Evolutionary conservation across 2,329 filamentous ascomycete genomes (phyloP).

Genomic region (Knufia petricola): DNA sequence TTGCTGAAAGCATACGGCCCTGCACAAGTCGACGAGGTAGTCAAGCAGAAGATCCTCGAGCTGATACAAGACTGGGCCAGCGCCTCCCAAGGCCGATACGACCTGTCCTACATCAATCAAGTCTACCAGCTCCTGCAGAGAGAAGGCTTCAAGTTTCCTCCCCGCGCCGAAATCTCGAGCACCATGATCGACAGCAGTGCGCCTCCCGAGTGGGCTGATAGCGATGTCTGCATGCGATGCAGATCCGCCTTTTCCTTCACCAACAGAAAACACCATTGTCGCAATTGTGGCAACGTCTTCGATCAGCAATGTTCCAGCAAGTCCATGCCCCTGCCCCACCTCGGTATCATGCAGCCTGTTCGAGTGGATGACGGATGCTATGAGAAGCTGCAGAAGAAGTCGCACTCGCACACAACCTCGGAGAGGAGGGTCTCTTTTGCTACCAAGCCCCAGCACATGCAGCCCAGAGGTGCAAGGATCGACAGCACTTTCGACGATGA

Average conservation of each 20-base stretch:
- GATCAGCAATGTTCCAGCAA: slow-evolving; percentile 92
- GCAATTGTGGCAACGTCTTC: slow-evolving; percentile 96
- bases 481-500: slow-evolving; percentile 93
- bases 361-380: slow-evolving; percentile 96
- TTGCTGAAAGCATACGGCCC: slow-evolving; percentile 70
- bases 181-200: slow-evolving; percentile 97
- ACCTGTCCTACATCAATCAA: slow-evolving; percentile 77
- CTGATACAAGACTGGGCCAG: slow-evolving; percentile 88
- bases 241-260: slow-evolving; percentile 93
- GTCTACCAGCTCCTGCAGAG: slow-evolving; percentile 72
- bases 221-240: slow-evolving; percentile 97
- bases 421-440: slow-evolving; percentile 29
- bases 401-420: slow-evolving; percentile 31
- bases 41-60: slow-evolving; percentile 83
- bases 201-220: slow-evolving; percentile 94
- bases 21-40: slow-evolving; percentile 70
- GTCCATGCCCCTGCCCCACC: slow-evolving; percentile 73
- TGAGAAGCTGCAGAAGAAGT: slow-evolving; percentile 69
- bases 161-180: slow-evolving; percentile 75
- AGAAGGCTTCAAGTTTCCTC: slow-evolving; percentile 84
- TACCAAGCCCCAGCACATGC: slow-evolving; percentile 66
- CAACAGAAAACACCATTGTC: slow-evolving; percentile 95
- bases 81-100: slow-evolving; percentile 74
- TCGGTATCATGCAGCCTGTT: slow-evolving; percentile 84
- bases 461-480: slow-evolving; percentile 77